phyloP scores from a whole-genome alignment of 2,329 filamentous ascomycete genomes.

The Pestalotiopsis sp. region DNA sequence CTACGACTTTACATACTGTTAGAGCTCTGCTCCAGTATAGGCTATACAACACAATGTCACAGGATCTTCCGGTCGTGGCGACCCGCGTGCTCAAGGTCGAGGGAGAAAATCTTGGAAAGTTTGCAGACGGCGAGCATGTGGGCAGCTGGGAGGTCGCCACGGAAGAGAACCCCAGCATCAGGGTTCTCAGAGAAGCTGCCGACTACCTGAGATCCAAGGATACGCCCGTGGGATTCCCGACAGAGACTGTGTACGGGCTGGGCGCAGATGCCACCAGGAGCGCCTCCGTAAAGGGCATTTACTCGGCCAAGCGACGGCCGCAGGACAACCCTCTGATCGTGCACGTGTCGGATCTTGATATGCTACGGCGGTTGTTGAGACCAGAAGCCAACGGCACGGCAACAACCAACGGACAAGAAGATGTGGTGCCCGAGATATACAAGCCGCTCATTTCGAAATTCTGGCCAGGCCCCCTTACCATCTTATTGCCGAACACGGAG shows the following conservation, averaged over 20 bases:
- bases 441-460: constrained; percentile 76
- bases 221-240: constrained; percentile 90
- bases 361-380: constrained; percentile 67
- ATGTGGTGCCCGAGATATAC: constrained; percentile 74
- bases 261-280: constrained; percentile 94
- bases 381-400: constrained; percentile 27
- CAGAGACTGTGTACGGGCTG: constrained; percentile 95
- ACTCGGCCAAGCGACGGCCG: constrained; percentile 84
- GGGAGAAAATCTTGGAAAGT: constrained; percentile 26
- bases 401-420: constrained; percentile 26
- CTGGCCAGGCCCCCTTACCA: constrained; percentile 94
- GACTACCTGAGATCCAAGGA: constrained; percentile 65
- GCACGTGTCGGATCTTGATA: constrained; percentile 80
- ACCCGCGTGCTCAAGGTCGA: constrained; percentile 28
- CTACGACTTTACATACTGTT: constrained; percentile 23
- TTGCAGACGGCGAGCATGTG: constrained; percentile 23
- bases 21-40: constrained; percentile 24
- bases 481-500: constrained; percentile 78
- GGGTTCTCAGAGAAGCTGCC: constrained; percentile 64
- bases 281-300: constrained; percentile 86
- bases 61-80: constrained; percentile 25
- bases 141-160: constrained; percentile 32
- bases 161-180: constrained; percentile 22
- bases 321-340: constrained; percentile 96
- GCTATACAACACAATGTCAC: constrained; percentile 33